Base-by-base conservation (phyloP, 345 rosid species). In the Hibiscus tridactylites region DNA sequence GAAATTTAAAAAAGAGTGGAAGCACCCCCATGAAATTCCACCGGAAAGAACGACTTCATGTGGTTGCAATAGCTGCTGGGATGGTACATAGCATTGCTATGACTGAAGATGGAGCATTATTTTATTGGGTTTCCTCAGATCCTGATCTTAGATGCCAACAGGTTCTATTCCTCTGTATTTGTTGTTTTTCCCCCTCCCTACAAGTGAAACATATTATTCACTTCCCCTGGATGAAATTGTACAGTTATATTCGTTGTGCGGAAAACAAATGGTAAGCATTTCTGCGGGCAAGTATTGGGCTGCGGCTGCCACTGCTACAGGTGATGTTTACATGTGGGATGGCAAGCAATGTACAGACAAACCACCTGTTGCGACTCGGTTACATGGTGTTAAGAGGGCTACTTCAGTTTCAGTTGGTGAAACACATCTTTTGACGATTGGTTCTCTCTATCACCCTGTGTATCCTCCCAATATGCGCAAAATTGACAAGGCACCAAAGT, bases 231-330 rank as follows among this genome's bases (percentile, higher is more conserved):
- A 0, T 59, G 52, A 24, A 72, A 53, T 71, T 68, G 44, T 70
- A 76, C 78, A 90, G 99, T 79, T 95, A 61, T 86, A 84, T 79
- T 76, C 88, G 3, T 72, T 88, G 33, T 80, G 84, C 60, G 92
- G 90, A 31, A 87, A 80, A 76, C 83, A 83, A 42, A 74, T 87
- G 68, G 91, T 86, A 76, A 84, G 90, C 83, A 83, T 95, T 77
- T 88, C 99, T 77, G 92, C 93, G 1, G 97, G 97, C n/a, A 95
- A 95, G 77, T 92, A 86, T 69, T 95, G 97, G 99, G 79, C 86
- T 54, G 88, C 97, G 75, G 97, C 83, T 63, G 96, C 86, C 79
- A 88, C 97, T 19, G 81, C 79, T 74, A 80, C 90, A n/a, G 99
- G 99, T 57, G 97, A 95, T 81, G 87, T 92, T 73, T 90, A 86